These are phyloP conservation scores for Arachnomyces sp. DNA, from an alignment of 2,329 filamentous ascomycete genomes.

Conservation along the genomic window DNA sequence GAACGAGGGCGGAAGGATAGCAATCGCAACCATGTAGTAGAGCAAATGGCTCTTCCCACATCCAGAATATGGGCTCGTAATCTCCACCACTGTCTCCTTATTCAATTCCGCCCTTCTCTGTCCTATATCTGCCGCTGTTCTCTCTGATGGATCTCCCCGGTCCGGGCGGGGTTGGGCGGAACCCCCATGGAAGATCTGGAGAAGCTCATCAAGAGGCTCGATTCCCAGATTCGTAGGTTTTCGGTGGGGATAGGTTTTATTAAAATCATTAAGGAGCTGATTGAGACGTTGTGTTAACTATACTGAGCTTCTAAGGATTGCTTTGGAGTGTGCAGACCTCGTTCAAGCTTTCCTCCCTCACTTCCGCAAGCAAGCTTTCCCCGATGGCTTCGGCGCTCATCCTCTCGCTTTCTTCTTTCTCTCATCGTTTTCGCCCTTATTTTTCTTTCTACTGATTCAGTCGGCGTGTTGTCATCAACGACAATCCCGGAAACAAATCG, in stretches of 20 bases:
- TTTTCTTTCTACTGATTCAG: too few relatives aligned
- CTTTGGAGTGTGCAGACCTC: slow-evolving; percentile 35
- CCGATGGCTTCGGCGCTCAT: slow-evolving; percentile 32
- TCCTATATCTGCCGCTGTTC: neutral
- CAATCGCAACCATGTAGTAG: slow-evolving; percentile 46
- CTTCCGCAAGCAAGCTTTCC: slow-evolving; percentile 44
- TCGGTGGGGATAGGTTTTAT: slow-evolving; percentile 14
- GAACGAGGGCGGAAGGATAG: slow-evolving; percentile 40
- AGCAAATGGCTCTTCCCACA: slow-evolving; percentile 53
- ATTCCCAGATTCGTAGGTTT: slow-evolving; percentile 32
- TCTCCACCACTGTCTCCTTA: slow-evolving; percentile 40
- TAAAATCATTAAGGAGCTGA: slow-evolving; percentile 36
- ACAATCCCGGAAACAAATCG: too few relatives aligned
- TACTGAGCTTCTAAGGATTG: slow-evolving; percentile 2
- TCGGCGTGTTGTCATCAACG: too few relatives aligned
- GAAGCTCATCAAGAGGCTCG: slow-evolving; percentile 38
- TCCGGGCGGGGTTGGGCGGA: slow-evolving; percentile 7
- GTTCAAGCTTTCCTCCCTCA: slow-evolving; percentile 42
- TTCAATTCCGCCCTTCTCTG: neutral
- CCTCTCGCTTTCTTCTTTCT: neutral
- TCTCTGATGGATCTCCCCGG: slow-evolving; percentile 4
- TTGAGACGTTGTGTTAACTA: slow-evolving; percentile 4
- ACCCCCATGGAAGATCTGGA: slow-evolving; percentile 28
- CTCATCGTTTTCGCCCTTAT: too few relatives aligned
- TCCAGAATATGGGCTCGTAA: slow-evolving; percentile 43